Conservation (phyloP, 2,329 filamentous ascomycete species). For the Xylogone sp. region DNA sequence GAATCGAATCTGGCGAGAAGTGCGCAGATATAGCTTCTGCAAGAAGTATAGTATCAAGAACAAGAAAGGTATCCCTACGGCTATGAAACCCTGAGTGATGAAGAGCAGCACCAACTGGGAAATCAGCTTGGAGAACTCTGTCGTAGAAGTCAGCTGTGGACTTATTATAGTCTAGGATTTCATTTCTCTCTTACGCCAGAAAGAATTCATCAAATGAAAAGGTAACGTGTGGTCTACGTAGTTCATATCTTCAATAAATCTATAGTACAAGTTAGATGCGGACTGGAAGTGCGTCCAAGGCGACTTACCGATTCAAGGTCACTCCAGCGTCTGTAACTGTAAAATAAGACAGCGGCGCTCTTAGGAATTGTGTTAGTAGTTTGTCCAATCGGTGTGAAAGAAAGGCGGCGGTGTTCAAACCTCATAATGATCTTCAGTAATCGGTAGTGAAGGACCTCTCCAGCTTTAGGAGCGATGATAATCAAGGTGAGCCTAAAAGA, state of each 20-base stretch:
- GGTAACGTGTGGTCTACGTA: constrained; percentile 1
- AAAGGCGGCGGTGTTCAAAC: constrained; percentile 15
- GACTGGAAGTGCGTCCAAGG: too few relatives aligned
- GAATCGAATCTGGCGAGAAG: constrained; percentile 55
- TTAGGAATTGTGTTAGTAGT: constrained; percentile 11
- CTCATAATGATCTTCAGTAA: constrained; percentile 25
- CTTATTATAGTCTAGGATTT: not conserved
- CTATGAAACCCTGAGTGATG: constrained; percentile 40
- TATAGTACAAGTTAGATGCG: not conserved
- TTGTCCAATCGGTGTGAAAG: not conserved
- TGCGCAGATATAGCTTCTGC: constrained; percentile 56
- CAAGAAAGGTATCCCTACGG: constrained; percentile 47
- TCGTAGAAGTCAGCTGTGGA: not conserved
- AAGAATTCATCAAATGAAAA: not conserved
- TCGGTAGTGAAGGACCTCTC: constrained; percentile 24
- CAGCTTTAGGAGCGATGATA: constrained; percentile 31
- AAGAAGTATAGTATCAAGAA: constrained; percentile 42
- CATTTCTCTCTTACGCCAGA: not conserved
- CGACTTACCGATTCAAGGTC: constrained; percentile 12
- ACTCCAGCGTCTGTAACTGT: constrained; percentile 5
- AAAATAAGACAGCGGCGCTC: constrained; percentile 31
- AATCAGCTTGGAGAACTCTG: constrained; percentile 26
- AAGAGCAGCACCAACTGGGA: constrained; percentile 46
- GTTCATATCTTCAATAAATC: constrained; percentile 1
- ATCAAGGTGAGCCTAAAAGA: constrained; percentile 28